A percentile compares a stretch with the other conserved stretches of the same genome.
These are phyloP conservation scores for Claviceps sp. DNA, from an alignment of 2,329 filamentous ascomycete genomes.

Conservation along the genomic window DNA sequence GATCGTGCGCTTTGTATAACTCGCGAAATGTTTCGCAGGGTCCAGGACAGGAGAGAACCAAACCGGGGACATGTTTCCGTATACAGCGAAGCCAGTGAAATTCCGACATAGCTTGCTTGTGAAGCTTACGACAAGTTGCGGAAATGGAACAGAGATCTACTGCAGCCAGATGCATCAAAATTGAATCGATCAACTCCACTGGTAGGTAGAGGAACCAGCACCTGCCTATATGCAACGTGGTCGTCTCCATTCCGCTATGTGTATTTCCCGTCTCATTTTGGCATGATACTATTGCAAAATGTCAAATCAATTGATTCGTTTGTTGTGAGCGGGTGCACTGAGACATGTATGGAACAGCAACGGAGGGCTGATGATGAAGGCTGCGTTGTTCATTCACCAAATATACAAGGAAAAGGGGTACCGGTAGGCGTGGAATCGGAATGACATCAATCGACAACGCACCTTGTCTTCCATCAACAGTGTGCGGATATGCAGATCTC, in stretches of 20 bases:
- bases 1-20: conserved; percentile 62
- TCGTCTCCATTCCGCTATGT: not conserved
- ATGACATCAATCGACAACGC: not conserved
- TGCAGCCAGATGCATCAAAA: conserved; percentile 53
- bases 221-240: not conserved
- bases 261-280: not conserved
- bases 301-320: not conserved
- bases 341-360: not conserved
- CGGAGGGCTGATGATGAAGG: not conserved
- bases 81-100: conserved; percentile 59
- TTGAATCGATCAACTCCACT: conserved; percentile 59
- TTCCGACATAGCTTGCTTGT: conserved; percentile 49
- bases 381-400: too few species aligned
- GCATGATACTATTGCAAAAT: not conserved
- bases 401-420: too few species aligned
- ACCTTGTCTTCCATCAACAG: not conserved
- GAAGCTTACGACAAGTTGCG: conserved; percentile 47
- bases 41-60: conserved; percentile 36
- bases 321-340: not conserved
- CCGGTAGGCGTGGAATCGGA: too few species aligned
- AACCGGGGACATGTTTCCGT: conserved; percentile 50
- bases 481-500: not conserved
- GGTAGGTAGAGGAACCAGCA: conserved; percentile 45
- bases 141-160: conserved; percentile 48
- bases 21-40: conserved; percentile 53